Percentiles rank a stretch among this genome's conserved stretches.
Conservation (phyloP, 768 basidiomycete genomes). For the Astraeus odoratus region DNA sequence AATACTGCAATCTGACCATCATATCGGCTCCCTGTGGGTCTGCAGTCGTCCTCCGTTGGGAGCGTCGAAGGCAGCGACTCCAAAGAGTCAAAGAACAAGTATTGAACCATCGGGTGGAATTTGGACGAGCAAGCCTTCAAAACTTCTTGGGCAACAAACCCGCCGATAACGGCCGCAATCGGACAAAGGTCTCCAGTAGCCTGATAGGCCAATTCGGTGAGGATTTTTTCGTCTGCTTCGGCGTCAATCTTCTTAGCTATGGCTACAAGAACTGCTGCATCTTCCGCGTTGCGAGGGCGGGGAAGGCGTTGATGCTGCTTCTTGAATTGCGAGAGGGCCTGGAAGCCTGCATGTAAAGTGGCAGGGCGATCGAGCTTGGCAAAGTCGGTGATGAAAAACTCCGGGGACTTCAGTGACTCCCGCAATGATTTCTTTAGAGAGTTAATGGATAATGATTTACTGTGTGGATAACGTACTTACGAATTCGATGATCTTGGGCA, state of each 20-base stretch:
- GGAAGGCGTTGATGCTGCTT: slow-evolving; percentile 64
- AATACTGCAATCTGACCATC: slow-evolving; percentile 96
- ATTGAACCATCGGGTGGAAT: slow-evolving; percentile 94
- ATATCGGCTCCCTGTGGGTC: slow-evolving; percentile 77
- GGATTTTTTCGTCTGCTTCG: slow-evolving; percentile 73
- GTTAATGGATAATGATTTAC: background rate
- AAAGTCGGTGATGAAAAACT: slow-evolving; percentile 92
- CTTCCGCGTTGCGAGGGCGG: slow-evolving; percentile 72
- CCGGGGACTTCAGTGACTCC: slow-evolving; percentile 75
- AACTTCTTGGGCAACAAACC: slow-evolving; percentile 96
- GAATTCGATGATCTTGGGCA: slow-evolving; percentile 94
- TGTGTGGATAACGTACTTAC: slow-evolving; percentile 41
- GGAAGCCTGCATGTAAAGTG: slow-evolving; percentile 90
- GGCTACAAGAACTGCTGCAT: slow-evolving; percentile 65
- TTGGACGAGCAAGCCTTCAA: slow-evolving; percentile 96
- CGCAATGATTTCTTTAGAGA: slow-evolving; percentile 78
- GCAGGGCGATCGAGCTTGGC: slow-evolving; percentile 93
- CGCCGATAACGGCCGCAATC: slow-evolving; percentile 88
- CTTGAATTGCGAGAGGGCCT: slow-evolving; percentile 78
- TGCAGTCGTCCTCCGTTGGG: slow-evolving; percentile 78
- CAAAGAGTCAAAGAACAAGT: slow-evolving; percentile 95
- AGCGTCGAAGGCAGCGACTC: slow-evolving; percentile 79
- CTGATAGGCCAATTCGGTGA: slow-evolving; percentile 85
- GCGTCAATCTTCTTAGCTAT: slow-evolving; percentile 73
- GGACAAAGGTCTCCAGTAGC: slow-evolving; percentile 88